These are phyloP conservation scores for Aspergillus sp. DNA, from an alignment of 2,329 filamentous ascomycete species.

Conservation along the genomic window DNA sequence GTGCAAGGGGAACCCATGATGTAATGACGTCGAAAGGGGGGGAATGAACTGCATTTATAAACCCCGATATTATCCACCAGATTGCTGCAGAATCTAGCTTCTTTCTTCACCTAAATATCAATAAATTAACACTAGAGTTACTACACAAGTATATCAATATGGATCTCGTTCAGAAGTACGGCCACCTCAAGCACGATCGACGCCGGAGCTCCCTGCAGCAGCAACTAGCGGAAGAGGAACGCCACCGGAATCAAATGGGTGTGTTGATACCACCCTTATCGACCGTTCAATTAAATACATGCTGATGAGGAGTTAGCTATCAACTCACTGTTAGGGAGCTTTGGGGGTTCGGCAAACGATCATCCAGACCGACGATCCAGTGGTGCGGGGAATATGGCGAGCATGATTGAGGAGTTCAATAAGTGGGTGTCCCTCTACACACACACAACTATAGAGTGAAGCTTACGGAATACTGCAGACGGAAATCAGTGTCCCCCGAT, in stretches of 20 bases:
- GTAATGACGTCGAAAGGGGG: background rate
- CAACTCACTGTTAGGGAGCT: constrained; percentile 56
- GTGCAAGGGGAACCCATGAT: constrained; percentile 3
- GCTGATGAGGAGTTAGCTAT: constrained; percentile 29
- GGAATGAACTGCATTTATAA: background rate
- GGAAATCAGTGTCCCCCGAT: background rate
- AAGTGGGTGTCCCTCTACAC: background rate
- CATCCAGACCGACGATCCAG: constrained; percentile 20
- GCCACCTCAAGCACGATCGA: constrained; percentile 16
- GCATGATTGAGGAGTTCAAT: constrained; percentile 51
- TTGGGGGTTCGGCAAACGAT: constrained; percentile 18
- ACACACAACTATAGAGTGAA: too few relatives aligned
- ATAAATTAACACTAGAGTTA: background rate
- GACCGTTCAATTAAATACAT: background rate
- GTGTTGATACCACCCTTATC: background rate
- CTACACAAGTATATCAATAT: background rate
- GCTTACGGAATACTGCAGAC: background rate
- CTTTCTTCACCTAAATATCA: background rate
- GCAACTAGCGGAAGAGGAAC: constrained; percentile 1
- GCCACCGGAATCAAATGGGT: constrained; percentile 13
- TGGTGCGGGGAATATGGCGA: constrained; percentile 25
- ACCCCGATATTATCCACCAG: background rate
- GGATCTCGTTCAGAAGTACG: constrained; percentile 19
- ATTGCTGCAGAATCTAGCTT: background rate
- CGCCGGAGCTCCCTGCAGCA: constrained; percentile 5